Conservation (phyloP, 768 basidiomycete species). For the Boletus barrowsii region DNA sequence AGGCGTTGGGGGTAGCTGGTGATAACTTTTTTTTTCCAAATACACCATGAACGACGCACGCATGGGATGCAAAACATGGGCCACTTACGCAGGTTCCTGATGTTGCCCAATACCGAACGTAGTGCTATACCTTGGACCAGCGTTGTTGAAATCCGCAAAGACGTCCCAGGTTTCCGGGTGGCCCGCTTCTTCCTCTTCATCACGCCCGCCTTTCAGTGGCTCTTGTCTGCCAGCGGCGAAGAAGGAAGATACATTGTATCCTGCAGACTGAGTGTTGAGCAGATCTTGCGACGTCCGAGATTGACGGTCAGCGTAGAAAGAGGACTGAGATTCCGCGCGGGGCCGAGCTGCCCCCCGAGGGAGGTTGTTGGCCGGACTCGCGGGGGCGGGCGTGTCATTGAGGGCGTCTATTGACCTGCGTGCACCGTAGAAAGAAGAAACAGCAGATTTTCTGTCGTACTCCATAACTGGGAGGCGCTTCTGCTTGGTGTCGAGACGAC, state of each 20-base stretch:
- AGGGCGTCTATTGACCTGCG: slow-evolving; percentile 65
- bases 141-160: slow-evolving; percentile 87
- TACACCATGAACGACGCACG: slow-evolving; percentile 6
- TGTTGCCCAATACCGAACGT: slow-evolving; percentile 47
- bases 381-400: slow-evolving; percentile 41
- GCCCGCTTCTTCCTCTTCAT: slow-evolving; percentile 58
- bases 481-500: background rate
- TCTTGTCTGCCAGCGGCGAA: slow-evolving; percentile 68
- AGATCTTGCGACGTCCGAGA: slow-evolving; percentile 46
- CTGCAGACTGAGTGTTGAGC: slow-evolving; percentile 53
- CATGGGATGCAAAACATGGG: background rate
- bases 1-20: slow-evolving; percentile 35
- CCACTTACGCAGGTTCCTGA: slow-evolving; percentile 46
- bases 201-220: slow-evolving; percentile 73
- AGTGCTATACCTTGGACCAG: slow-evolving; percentile 72
- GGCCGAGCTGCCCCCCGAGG: slow-evolving; percentile 37
- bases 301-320: slow-evolving; percentile 50
- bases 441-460: slow-evolving; percentile 72
- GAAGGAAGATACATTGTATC: slow-evolving; percentile 72
- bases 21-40: slow-evolving; percentile 37
- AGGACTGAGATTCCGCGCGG: slow-evolving; percentile 69
- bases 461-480: slow-evolving; percentile 49
- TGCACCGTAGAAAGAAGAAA: slow-evolving; percentile 74
- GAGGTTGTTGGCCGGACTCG: slow-evolving; percentile 14
- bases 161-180: slow-evolving; percentile 65